These are phyloP conservation scores for Zymoseptoria tritici DNA, from an alignment of 2,329 filamentous ascomycete species.

Conservation along the genomic window DNA sequence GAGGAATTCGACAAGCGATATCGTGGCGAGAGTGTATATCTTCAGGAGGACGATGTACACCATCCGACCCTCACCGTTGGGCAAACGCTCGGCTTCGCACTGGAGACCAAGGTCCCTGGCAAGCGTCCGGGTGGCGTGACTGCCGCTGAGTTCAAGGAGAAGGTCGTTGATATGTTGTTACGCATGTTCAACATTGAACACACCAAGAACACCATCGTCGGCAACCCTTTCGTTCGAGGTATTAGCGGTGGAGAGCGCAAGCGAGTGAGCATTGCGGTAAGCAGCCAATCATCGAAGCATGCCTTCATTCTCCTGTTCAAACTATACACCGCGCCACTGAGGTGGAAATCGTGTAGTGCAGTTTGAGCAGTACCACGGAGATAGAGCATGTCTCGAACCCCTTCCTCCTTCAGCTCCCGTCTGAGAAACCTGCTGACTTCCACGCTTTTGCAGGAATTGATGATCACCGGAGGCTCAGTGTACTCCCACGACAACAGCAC, in stretches of 20 bases:
- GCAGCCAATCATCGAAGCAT: no score
- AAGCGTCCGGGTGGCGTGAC: slow-evolving; percentile 57
- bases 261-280: slow-evolving; percentile 35
- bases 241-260: slow-evolving; percentile 49
- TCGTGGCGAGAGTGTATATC: slow-evolving; percentile 77
- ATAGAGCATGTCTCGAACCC: no score
- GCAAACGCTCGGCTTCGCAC: slow-evolving; percentile 76
- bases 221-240: slow-evolving; percentile 72
- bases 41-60: slow-evolving; percentile 79
- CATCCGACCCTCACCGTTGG: slow-evolving; percentile 79
- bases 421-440: no score
- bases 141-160: slow-evolving; percentile 67
- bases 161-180: slow-evolving; percentile 64
- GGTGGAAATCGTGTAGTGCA: background rate
- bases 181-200: slow-evolving; percentile 95
- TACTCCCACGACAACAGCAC: slow-evolving; percentile 43
- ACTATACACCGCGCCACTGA: background rate
- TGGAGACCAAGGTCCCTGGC: slow-evolving; percentile 76
- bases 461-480: slow-evolving; percentile 36
- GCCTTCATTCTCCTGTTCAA: background rate
- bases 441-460: slow-evolving; percentile 29
- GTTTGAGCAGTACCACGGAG: background rate
- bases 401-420: no score
- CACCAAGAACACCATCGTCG: slow-evolving; percentile 76
- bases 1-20: slow-evolving; percentile 64